Evolutionary conservation across 306 rosid genomes (phyloP).

Genomic region (Citrullus amarus): DNA sequence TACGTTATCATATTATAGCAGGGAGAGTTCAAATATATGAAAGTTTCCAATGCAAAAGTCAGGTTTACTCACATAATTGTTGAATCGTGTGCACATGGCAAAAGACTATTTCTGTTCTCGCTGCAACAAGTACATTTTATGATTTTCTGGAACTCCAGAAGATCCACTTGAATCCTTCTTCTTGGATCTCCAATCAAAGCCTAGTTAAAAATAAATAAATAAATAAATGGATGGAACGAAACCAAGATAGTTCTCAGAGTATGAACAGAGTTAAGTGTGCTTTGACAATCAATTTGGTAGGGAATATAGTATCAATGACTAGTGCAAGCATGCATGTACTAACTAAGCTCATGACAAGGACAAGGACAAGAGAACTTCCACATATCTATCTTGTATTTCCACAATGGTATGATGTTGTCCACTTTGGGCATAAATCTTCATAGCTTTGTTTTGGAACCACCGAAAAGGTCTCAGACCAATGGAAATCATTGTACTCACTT

Average conservation of each 20-base stretch:
- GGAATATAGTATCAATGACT: neutral
- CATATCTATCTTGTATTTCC: no score
- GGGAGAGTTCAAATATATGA: neutral
- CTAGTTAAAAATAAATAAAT: constrained; percentile 20
- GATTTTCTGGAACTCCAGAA: constrained; percentile 61
- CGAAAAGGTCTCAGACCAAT: no score
- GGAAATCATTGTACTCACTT: no score
- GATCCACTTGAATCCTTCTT: constrained; percentile 82
- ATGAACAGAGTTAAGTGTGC: neutral
- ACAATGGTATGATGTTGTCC: no score
- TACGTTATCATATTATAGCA: neutral
- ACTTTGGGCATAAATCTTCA: no score
- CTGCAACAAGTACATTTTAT: constrained; percentile 67
- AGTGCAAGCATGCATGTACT: neutral
- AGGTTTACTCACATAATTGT: constrained; percentile 63
- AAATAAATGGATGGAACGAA: neutral
- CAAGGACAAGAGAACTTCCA: no score
- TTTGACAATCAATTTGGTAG: neutral
- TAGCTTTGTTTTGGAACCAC: no score
- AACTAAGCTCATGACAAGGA: no score
- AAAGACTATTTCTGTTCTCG: constrained; percentile 34
- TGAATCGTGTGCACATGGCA: constrained; percentile 71
- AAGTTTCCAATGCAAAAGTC: neutral
- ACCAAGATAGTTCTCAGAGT: neutral
- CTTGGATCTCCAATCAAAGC: constrained; percentile 83